Percentiles rank a stretch among this genome's conserved stretches.
Conservation (phyloP, 805 yeast genomes). For the Pichia cabralensis region DNA sequence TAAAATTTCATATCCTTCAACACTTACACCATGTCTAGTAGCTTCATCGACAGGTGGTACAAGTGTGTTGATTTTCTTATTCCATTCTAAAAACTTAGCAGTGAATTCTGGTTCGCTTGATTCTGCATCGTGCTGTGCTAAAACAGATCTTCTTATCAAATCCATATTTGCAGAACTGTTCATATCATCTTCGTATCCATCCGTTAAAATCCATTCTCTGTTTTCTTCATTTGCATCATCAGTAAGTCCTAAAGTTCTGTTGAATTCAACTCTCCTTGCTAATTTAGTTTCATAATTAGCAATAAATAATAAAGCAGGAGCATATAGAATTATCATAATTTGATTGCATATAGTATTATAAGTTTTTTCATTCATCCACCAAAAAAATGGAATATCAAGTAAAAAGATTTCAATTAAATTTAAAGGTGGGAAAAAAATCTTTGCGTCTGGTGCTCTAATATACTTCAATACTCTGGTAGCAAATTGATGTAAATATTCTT, state of each 20-base stretch:
- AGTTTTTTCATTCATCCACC: conserved; percentile 25
- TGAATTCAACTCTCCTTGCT: conserved; percentile 65
- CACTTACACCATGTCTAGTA: conserved; percentile 42
- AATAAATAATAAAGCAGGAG: conserved; percentile 54
- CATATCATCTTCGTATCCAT: conserved; percentile 46
- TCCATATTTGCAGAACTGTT: conserved; percentile 17
- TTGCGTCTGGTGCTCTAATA: conserved; percentile 80
- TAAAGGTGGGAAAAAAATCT: conserved; percentile 78
- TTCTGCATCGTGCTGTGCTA: conserved; percentile 54
- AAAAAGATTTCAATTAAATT: conserved; percentile 58
- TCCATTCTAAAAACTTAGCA: conserved; percentile 42
- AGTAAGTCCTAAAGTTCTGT: conserved; percentile 48
- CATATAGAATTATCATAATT: conserved; percentile 56
- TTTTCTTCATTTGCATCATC: conserved; percentile 78
- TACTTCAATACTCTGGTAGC: conserved; percentile 78
- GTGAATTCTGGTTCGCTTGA: conserved; percentile 57
- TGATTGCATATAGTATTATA: conserved; percentile 35
- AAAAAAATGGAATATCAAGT: conserved; percentile 34
- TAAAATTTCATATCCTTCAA: conserved; percentile 54
- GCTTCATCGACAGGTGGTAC: conserved; percentile 56
- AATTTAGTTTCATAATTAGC: conserved; percentile 54
- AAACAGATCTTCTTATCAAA: conserved; percentile 30
- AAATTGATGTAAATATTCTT: conserved; percentile 76
- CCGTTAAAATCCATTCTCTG: conserved; percentile 75
- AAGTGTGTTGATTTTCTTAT: conserved; percentile 33